Percentiles rank a stretch among this genome's conserved stretches.
Conservation (phyloP, 768 basidiomycete species). For the Rubroboletus satanas region DNA sequence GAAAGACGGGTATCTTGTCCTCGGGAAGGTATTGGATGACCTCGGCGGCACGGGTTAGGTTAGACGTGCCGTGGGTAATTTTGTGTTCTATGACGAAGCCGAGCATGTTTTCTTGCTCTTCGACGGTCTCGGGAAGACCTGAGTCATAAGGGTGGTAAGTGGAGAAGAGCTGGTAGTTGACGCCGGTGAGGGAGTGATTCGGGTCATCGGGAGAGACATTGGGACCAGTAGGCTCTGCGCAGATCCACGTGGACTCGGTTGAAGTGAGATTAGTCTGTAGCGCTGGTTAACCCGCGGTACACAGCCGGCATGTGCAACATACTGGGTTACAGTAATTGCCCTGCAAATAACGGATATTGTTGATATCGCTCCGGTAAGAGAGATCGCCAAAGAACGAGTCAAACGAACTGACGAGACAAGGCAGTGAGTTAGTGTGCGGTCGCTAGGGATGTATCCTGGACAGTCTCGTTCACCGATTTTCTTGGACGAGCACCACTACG, state of each 20-base stretch:
- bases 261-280: conserved; percentile 14
- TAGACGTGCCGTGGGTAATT: conserved; percentile 7
- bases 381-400: conserved; percentile 28
- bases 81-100: conserved; percentile 23
- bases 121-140: not conserved
- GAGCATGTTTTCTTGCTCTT: conserved; percentile 14
- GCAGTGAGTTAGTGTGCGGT: not conserved
- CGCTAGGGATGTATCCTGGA: not conserved
- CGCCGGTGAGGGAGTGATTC: conserved; percentile 22
- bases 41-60: conserved; percentile 16
- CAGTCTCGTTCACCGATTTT: conserved; percentile 18
- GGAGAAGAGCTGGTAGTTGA: conserved; percentile 23
- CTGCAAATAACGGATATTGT: conserved; percentile 22
- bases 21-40: conserved; percentile 22
- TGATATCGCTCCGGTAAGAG: conserved; percentile 21
- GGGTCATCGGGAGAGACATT: conserved; percentile 27
- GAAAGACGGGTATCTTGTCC: conserved; percentile 22
- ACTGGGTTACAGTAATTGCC: conserved; percentile 24
- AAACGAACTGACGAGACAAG: conserved; percentile 14
- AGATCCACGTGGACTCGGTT: conserved; percentile 10
- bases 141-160: conserved; percentile 22
- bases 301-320: not conserved
- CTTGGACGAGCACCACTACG: conserved; percentile 27
- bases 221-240: conserved; percentile 13
- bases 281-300: not conserved